Percentiles rank a stretch among this genome's conserved stretches.
Evolutionary conservation across 331 rosid species (phyloP).

Genomic region (Cydonia oblonga): DNA sequence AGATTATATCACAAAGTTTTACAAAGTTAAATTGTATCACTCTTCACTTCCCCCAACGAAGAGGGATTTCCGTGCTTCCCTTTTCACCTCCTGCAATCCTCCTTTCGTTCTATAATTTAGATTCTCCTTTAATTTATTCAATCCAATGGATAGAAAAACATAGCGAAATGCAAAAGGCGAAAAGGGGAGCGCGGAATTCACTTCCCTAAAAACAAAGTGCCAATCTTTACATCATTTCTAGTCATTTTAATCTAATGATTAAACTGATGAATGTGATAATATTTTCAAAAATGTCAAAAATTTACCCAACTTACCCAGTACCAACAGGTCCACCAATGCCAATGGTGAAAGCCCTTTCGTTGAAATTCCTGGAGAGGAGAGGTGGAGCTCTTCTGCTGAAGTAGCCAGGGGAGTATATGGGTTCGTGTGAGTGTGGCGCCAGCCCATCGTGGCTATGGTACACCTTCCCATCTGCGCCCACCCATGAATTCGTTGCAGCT

Average conservation of each 20-base stretch:
- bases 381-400: slow-evolving; percentile 88
- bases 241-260: background rate
- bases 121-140: background rate
- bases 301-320: slow-evolving; percentile 78
- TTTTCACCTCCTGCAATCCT: background rate
- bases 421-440: slow-evolving; percentile 95
- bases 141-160: no score
- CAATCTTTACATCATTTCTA: background rate
- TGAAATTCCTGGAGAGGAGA: slow-evolving; percentile 50
- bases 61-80: background rate
- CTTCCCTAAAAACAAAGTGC: background rate
- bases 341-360: slow-evolving; percentile 76
- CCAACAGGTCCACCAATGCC: slow-evolving; percentile 99
- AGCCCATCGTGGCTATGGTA: slow-evolving; percentile 94
- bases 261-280: background rate
- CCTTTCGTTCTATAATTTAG: background rate
- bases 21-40: background rate
- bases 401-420: slow-evolving; percentile 89
- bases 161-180: background rate
- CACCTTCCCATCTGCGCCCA: slow-evolving; percentile 69
- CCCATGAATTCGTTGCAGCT: slow-evolving; percentile 28
- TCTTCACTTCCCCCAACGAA: background rate
- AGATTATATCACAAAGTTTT: no score
- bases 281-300: background rate
- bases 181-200: background rate